Conservation (phyloP, 2,329 filamentous ascomycete genomes). For the Pleoardoris graminearum region DNA sequence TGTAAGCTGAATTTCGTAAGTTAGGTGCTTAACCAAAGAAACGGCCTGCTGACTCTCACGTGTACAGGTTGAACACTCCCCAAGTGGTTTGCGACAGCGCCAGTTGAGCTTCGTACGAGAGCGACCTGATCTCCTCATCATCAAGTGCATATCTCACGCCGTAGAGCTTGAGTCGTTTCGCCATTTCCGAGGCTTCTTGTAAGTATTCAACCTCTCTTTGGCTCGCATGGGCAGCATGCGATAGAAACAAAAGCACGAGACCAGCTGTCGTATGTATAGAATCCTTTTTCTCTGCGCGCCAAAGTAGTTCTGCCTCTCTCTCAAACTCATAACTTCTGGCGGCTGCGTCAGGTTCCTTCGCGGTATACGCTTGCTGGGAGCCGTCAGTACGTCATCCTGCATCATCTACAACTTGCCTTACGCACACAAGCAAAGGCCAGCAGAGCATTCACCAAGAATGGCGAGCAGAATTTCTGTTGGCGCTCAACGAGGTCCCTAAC, state of each 20-base stretch:
- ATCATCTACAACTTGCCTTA: background rate
- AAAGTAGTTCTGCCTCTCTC: background rate
- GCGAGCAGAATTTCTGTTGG: constrained; percentile 9
- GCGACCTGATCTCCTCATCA: constrained; percentile 1
- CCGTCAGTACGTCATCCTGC: background rate
- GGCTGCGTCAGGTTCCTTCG: constrained; percentile 1
- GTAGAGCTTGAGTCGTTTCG: constrained; percentile 5
- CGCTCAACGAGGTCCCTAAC: constrained; percentile 5
- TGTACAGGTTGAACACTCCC: constrained; percentile 7
- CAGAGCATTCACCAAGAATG: constrained; percentile 9
- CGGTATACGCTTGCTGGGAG: constrained; percentile 6
- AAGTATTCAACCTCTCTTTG: background rate
- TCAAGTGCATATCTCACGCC: background rate
- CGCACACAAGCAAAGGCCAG: constrained; percentile 9
- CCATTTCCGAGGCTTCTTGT: constrained; percentile 3
- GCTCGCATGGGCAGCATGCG: background rate
- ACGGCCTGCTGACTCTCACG: constrained; percentile 8
- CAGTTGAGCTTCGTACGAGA: constrained; percentile 2
- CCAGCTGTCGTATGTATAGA: constrained; percentile 1
- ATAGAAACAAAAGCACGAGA: constrained; percentile 5
- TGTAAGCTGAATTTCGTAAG: constrained; percentile 3
- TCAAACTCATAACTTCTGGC: constrained; percentile 1
- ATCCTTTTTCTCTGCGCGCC: constrained; percentile 4
- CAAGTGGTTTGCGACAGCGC: constrained; percentile 7
- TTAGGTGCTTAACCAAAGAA: background rate